Conservation (phyloP, 371 early-diverging fungal species). For the Batkoa obscura region DNA sequence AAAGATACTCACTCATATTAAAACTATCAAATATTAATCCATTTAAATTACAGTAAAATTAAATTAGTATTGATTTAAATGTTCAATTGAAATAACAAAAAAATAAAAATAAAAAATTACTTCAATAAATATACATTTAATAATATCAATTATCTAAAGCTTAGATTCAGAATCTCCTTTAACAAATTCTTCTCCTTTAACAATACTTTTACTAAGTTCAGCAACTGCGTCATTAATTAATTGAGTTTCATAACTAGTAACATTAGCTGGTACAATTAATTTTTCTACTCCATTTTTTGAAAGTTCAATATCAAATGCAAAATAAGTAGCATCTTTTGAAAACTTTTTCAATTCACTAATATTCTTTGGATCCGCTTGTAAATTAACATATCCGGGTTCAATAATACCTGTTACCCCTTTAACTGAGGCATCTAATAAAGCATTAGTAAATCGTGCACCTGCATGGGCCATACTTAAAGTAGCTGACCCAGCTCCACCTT, state of each 20-base stretch:
- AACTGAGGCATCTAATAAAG: conserved; percentile 46
- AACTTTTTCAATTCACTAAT: conserved; percentile 7
- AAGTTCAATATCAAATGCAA: conserved; percentile 65
- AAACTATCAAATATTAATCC: too few relatives aligned
- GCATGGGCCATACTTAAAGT: conserved; percentile 85
- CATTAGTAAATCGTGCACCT: conserved; percentile 64
- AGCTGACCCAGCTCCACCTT: conserved; percentile 62
- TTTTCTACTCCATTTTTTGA: conserved; percentile 43
- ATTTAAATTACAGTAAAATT: too few relatives aligned
- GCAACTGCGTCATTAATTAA: conserved; percentile 43
- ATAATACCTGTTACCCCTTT: conserved; percentile 34
- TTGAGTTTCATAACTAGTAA: conserved; percentile 45
- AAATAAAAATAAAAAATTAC: too few relatives aligned
- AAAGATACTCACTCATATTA: too few relatives aligned
- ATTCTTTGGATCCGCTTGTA: conserved; percentile 25
- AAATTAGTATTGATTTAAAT: too few relatives aligned
- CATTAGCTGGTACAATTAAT: conserved; percentile 40
- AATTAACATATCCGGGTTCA: conserved; percentile 59
- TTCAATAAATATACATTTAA: too few relatives aligned
- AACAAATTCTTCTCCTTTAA: conserved; percentile 36
- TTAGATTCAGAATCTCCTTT: conserved; percentile 6
- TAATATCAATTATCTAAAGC: not conserved
- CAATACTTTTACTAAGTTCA: conserved; percentile 66
- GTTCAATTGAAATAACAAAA: too few relatives aligned
- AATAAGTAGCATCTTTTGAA: conserved; percentile 40